Percentiles rank a stretch among this genome's conserved stretches.
Conservation (phyloP, 176 grass and related monocot genomes). For the Neostapfia colusana region DNA sequence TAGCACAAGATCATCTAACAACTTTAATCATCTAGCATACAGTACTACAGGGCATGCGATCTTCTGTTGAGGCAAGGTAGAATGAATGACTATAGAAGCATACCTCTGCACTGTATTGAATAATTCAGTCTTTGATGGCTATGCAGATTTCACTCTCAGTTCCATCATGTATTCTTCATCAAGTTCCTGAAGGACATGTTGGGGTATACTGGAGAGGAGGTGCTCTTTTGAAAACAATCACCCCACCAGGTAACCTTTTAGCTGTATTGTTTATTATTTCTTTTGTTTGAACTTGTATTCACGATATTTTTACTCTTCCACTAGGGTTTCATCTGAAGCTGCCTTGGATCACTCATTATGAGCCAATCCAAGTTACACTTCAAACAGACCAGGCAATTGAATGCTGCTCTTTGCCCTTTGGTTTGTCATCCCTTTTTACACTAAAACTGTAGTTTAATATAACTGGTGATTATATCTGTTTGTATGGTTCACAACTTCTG, state of each 20-base stretch:
- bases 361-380: constrained; percentile 97
- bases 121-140: constrained; percentile 19
- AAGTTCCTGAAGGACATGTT: constrained; percentile 99
- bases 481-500: constrained; percentile 13
- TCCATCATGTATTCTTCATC: constrained; percentile 70
- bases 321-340: constrained; percentile 96
- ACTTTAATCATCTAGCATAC: too few relatives aligned
- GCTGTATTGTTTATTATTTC: neutral
- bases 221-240: constrained; percentile 88
- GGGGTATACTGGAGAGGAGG: constrained; percentile 98
- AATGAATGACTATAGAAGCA: neutral
- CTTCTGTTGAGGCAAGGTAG: constrained; percentile 11
- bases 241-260: constrained; percentile 73
- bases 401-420: constrained; percentile 12
- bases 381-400: constrained; percentile 85
- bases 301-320: constrained; percentile 11
- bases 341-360: constrained; percentile 85
- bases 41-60: too few relatives aligned
- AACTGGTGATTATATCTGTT: neutral
- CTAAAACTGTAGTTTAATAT: constrained; percentile 10
- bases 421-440: neutral
- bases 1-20: too few relatives aligned
- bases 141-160: constrained; percentile 66
- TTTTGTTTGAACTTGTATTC: constrained; percentile 23
- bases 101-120: constrained; percentile 5